phyloP scores from a whole-genome alignment of 257 asterid genomes.

The Solanum neorickii region DNA sequence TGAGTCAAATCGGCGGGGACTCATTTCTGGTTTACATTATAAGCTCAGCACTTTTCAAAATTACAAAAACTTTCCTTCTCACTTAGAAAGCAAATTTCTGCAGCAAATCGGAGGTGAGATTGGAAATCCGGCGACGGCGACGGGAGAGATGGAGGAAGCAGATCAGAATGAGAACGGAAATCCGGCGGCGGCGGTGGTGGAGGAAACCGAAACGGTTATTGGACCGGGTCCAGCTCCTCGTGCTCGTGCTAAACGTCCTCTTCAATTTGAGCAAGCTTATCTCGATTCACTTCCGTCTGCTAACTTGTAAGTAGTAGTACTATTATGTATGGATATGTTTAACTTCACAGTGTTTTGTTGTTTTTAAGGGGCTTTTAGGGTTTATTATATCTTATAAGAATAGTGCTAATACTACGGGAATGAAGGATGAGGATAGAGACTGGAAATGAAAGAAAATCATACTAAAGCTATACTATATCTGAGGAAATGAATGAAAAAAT shows the following conservation, averaged over 20 bases:
- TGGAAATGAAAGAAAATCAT: neutral
- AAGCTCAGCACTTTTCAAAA: neutral
- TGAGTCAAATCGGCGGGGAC: neutral
- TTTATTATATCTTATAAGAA: neutral
- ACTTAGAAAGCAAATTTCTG: neutral
- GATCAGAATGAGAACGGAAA: slow-evolving; percentile 30
- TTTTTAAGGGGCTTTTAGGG: neutral
- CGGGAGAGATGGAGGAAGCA: slow-evolving; percentile 18
- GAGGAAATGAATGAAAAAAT: neutral
- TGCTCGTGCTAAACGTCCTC: slow-evolving; percentile 67
- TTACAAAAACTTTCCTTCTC: neutral
- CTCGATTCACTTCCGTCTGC: slow-evolving; percentile 90
- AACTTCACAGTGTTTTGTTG: neutral
- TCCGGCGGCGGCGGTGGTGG: neutral
- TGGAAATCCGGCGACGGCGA: neutral
- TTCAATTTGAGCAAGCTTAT: slow-evolving; percentile 83
- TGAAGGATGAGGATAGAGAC: neutral
- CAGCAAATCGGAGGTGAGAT: neutral
- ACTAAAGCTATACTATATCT: neutral
- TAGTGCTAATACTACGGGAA: neutral
- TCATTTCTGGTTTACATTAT: neutral
- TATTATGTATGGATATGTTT: neutral
- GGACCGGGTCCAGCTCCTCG: slow-evolving; percentile 84
- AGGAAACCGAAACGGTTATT: slow-evolving; percentile 24
- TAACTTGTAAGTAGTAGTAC: slow-evolving; percentile 43